These are phyloP conservation scores for Boechera retrofracta DNA, from an alignment of 345 rosid genomes.

Conservation along the genomic window DNA sequence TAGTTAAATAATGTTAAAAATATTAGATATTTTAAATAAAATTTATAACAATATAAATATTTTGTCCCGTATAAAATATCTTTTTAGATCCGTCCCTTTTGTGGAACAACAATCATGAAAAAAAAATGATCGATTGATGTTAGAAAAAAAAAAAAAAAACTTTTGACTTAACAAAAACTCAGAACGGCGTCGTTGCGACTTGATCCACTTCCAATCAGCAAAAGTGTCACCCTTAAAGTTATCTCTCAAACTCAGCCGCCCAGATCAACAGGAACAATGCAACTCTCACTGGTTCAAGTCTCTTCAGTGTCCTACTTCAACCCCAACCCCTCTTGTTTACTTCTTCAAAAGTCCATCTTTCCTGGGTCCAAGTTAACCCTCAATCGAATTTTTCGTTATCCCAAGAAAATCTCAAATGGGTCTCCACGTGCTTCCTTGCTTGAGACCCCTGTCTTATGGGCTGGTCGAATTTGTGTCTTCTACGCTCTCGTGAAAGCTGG, in stretches of 20 bases:
- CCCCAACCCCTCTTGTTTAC: constrained; percentile 15
- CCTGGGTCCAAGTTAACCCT: constrained; percentile 41
- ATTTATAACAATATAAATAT: too few relatives aligned
- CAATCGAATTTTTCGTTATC: constrained; percentile 23
- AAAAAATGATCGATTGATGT: too few relatives aligned
- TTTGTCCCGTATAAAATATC: too few relatives aligned
- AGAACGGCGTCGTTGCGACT: constrained; percentile 9
- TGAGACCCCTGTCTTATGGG: constrained; percentile 83
- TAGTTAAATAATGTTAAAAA: too few relatives aligned
- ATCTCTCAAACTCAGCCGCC: constrained; percentile 20
- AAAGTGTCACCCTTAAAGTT: not conserved
- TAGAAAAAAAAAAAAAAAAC: too few relatives aligned
- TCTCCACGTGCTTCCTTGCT: constrained; percentile 64
- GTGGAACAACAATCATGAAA: too few relatives aligned
- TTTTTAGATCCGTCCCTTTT: too few relatives aligned
- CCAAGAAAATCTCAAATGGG: constrained; percentile 35
- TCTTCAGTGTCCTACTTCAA: constrained; percentile 45
- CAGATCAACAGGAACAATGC: constrained; percentile 46
- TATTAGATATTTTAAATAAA: too few relatives aligned
- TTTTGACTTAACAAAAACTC: not conserved
- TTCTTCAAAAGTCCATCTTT: constrained; percentile 47
- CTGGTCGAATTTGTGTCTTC: constrained; percentile 75
- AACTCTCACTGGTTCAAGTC: constrained; percentile 48
- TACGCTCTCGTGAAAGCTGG: constrained; percentile 86
- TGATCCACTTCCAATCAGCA: constrained; percentile 13